Evolutionary conservation across 306 rosid genomes (phyloP), one percentile per base, ranked within the genome.

Genomic region (Dicorynia guianensis): DNA sequence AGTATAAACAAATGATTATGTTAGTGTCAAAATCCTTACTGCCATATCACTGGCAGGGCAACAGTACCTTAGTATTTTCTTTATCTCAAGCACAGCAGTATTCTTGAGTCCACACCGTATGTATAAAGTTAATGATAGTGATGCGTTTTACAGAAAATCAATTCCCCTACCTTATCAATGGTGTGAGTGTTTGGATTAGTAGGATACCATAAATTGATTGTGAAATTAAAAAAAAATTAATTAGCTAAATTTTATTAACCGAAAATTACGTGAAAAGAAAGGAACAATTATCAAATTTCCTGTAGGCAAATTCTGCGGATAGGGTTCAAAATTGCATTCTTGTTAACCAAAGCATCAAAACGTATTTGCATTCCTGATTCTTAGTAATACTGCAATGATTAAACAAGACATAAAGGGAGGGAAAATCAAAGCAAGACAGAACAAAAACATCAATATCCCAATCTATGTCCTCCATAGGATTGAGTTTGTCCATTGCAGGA

Each of bases 401-500:
- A 74, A 76, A 79, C 55, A 56, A 42, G 46, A 6, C 67, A 76
- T 4, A 62, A 47, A 2, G 15, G 35, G 36, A 63, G 78, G 57
- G 78, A 69, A 69, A 81, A 67, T 49, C 71, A 7, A 71, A 75
- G 77, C 4, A 43, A 35, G 76, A 68, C 33, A 74, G 68, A 81
- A 84, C 80, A 79, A 76, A 70, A 82, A 72, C 77, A 71, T 67
- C 8, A 48, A 58, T 52, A 67, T 82, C 63, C 76, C 63, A 53
- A 77, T 46, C 74, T 15, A 49, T 77, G 85, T 81, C 83, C 40
- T 77, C 57, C 71, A 67, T 57, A 59, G 42, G 79, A 50, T 80
- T 77, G 88, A 67, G 77, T 67, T 54, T 81, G 73, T 79, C 35
- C 53, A 60, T 58, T 66, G 77, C 78, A 71, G 72, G 76, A 79